These are phyloP conservation scores for Claviceps pusilla DNA, from an alignment of 2,329 filamentous ascomycete genomes.

Conservation along the genomic window DNA sequence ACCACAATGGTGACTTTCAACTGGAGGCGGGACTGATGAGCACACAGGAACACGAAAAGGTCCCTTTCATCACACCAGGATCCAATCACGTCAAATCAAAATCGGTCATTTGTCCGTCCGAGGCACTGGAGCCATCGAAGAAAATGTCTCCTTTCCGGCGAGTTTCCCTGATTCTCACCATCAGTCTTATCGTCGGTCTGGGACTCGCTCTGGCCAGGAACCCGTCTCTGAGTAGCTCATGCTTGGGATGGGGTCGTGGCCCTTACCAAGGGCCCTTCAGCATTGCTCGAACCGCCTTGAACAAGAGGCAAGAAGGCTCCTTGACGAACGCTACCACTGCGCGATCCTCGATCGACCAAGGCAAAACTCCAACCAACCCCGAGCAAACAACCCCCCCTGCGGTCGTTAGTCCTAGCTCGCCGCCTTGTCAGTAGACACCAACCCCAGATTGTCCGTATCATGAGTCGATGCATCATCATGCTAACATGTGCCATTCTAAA, in stretches of 20 bases:
- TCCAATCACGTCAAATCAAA: background rate
- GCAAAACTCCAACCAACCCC: background rate
- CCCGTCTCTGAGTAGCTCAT: background rate
- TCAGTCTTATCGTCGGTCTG: slow-evolving; percentile 14
- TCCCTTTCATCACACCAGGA: slow-evolving; percentile 3
- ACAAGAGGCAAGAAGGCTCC: slow-evolving; percentile 3
- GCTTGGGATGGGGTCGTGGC: slow-evolving; percentile 1
- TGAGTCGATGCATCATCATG: background rate
- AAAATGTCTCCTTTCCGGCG: slow-evolving; percentile 9
- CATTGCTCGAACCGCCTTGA: slow-evolving; percentile 1
- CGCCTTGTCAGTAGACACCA: background rate
- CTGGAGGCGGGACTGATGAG: slow-evolving; percentile 12
- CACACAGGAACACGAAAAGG: slow-evolving; percentile 12
- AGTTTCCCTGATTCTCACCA: slow-evolving; percentile 8
- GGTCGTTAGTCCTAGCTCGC: background rate
- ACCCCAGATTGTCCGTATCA: background rate
- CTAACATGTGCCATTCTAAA: background rate
- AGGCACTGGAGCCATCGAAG: background rate
- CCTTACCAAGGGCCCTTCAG: background rate
- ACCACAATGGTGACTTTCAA: slow-evolving; percentile 3
- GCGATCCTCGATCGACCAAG: background rate
- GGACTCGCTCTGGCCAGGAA: slow-evolving; percentile 8
- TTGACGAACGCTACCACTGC: slow-evolving; percentile 1
- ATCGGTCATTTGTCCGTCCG: background rate
- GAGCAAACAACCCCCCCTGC: background rate